Conservation (phyloP, 2,329 filamentous ascomycete genomes). For the Ophiostoma novo-ulmi region DNA sequence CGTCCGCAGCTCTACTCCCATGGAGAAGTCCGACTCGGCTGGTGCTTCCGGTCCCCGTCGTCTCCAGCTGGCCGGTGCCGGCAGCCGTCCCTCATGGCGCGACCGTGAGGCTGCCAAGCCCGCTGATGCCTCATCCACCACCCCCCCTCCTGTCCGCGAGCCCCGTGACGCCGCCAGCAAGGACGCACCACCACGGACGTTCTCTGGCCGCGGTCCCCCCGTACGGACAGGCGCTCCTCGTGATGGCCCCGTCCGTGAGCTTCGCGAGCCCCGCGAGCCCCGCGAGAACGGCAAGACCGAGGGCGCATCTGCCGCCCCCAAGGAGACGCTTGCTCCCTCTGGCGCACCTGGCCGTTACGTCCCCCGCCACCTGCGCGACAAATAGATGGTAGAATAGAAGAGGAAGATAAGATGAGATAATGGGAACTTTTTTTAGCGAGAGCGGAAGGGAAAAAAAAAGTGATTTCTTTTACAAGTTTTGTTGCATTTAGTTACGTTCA, state of each 20-base stretch:
- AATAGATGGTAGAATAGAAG: background rate
- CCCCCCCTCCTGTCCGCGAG: background rate
- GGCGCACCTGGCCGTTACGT: conserved; percentile 57
- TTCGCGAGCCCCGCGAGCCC: conserved; percentile 38
- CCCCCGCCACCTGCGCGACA: conserved; percentile 39
- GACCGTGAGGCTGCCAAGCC: conserved; percentile 49
- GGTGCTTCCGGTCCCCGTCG: conserved; percentile 44
- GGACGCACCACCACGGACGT: conserved; percentile 31
- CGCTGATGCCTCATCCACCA: conserved; percentile 21
- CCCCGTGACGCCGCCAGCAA: conserved; percentile 24
- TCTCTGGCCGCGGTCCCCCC: conserved; percentile 40
- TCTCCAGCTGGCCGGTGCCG: conserved; percentile 45
- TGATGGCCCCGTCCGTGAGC: conserved; percentile 34
- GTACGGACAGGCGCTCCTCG: conserved; percentile 41
- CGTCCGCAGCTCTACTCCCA: conserved; percentile 33
- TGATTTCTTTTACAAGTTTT: background rate
- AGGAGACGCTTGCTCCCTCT: conserved; percentile 49
- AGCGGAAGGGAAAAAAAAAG: background rate
- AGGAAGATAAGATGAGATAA: background rate
- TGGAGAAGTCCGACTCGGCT: conserved; percentile 41
- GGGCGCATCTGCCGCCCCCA: conserved; percentile 37
- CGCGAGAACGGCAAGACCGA: conserved; percentile 32
- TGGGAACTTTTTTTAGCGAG: background rate
- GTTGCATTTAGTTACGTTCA: too few species aligned
- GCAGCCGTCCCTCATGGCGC: conserved; percentile 46